A percentile compares a stretch with the other conserved stretches of the same genome.
phyloP scores from a whole-genome alignment of 805 yeast genomes.

The Pichia cephalocereana region DNA sequence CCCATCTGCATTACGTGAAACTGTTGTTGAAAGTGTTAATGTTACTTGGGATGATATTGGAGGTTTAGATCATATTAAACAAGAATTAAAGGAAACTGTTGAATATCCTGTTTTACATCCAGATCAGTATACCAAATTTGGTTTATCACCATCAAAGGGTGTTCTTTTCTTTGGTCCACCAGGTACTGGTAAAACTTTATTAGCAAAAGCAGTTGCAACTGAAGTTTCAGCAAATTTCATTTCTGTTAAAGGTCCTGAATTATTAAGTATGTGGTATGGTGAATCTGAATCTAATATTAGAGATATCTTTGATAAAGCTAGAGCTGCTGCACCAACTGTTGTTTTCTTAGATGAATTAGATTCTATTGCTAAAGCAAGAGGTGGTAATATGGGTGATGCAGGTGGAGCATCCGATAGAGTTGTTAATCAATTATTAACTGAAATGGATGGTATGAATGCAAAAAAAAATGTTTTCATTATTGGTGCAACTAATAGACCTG shows the following conservation, averaged over 20 bases:
- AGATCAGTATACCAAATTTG: slow-evolving; percentile 96
- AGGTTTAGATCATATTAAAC: slow-evolving; percentile 93
- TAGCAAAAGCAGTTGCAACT: slow-evolving; percentile 98
- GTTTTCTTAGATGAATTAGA: slow-evolving; percentile 97
- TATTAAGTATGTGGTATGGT: slow-evolving; percentile 98
- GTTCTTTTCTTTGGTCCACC: slow-evolving; percentile 99
- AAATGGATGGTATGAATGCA: slow-evolving; percentile 99
- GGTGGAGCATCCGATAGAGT: slow-evolving; percentile 97
- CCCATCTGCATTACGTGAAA: slow-evolving; percentile 98
- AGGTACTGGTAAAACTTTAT: slow-evolving; percentile 98
- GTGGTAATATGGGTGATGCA: slow-evolving; percentile 84
- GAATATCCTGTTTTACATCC: slow-evolving; percentile 99
- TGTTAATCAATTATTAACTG: slow-evolving; percentile 90
- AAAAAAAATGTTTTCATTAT: slow-evolving; percentile 97
- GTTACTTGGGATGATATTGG: slow-evolving; percentile 99
- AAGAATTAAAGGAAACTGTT: slow-evolving; percentile 96
- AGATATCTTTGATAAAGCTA: slow-evolving; percentile 95
- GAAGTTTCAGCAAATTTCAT: slow-evolving; percentile 98
- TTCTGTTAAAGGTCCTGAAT: slow-evolving; percentile 94
- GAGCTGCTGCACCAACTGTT: slow-evolving; percentile 99
- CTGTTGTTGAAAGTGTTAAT: slow-evolving; percentile 96
- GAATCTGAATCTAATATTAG: slow-evolving; percentile 96
- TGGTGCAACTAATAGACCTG: slow-evolving; percentile 99
- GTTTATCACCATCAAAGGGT: slow-evolving; percentile 96
- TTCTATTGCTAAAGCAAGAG: slow-evolving; percentile 95